These are phyloP conservation scores for Dendrothele bispora DNA, from an alignment of 768 basidiomycete genomes.

Conservation along the genomic window DNA sequence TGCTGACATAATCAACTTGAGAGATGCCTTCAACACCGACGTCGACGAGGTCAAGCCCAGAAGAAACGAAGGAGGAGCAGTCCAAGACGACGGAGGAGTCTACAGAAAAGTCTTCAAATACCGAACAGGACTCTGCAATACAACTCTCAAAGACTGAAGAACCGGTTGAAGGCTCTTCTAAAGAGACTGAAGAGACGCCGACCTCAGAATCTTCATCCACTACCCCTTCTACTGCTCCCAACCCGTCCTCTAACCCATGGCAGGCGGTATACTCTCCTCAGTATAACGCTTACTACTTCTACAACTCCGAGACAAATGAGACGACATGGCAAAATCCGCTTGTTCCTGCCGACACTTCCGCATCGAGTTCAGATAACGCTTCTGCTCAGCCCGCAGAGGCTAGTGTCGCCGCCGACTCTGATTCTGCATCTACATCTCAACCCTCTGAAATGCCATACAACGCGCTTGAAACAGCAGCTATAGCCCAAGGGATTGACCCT, in stretches of 20 bases:
- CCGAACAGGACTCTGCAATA: too few species aligned
- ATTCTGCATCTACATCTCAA: conserved; percentile 21
- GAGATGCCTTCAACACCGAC: too few species aligned
- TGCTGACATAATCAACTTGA: too few species aligned
- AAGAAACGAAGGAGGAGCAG: too few species aligned
- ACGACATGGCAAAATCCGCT: conserved; percentile 87
- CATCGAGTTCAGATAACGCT: conserved; percentile 23
- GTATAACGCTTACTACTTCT: conserved; percentile 85
- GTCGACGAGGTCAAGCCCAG: too few species aligned
- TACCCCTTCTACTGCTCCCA: conserved; percentile 5
- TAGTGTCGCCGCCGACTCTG: background rate
- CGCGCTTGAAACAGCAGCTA: conserved; percentile 67
- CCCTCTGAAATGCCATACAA: conserved; percentile 35
- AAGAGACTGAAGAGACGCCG: conserved; percentile 7
- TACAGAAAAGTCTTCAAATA: too few species aligned
- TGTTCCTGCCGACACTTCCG: conserved; percentile 30
- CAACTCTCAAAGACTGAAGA: background rate
- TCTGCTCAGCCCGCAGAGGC: conserved; percentile 15
- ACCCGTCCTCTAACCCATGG: conserved; percentile 52
- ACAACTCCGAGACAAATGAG: conserved; percentile 70
- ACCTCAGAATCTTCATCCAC: conserved; percentile 3
- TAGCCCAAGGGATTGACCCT: conserved; percentile 83
- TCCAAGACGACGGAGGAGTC: too few species aligned
- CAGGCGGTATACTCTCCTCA: conserved; percentile 80
- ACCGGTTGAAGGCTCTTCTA: background rate